These are phyloP conservation scores for Fusarium multiceps DNA, from an alignment of 2,329 filamentous ascomycete species.

Conservation along the genomic window DNA sequence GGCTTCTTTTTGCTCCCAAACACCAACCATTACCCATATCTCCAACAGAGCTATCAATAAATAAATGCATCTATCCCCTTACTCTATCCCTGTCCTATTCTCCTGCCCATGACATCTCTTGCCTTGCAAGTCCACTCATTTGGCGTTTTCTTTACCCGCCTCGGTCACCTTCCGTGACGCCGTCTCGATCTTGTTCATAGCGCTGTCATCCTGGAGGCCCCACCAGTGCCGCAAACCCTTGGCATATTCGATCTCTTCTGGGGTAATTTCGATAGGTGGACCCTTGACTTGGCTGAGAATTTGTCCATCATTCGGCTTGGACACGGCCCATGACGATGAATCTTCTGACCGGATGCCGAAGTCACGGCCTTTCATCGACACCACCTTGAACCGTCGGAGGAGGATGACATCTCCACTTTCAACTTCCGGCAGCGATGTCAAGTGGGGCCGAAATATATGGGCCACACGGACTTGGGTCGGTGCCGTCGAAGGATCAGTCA, in stretches of 20 bases:
- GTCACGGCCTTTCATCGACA: conserved; percentile 64
- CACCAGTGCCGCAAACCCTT: conserved; percentile 62
- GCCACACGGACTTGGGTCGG: conserved; percentile 64
- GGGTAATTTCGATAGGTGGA: conserved; percentile 67
- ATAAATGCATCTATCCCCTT: conserved; percentile 9
- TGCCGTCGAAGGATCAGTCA: conserved; percentile 67
- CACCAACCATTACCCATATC: conserved; percentile 5
- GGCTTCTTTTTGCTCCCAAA: conserved; percentile 14
- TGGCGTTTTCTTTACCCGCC: conserved; percentile 44
- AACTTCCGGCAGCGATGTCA: conserved; percentile 65
- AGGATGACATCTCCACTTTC: conserved; percentile 68
- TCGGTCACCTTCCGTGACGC: conserved; percentile 54
- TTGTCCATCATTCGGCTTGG: conserved; percentile 57
- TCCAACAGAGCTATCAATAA: conserved; percentile 15
- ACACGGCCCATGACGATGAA: conserved; percentile 71
- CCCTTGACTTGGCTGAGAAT: conserved; percentile 66
- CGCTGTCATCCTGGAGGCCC: conserved; percentile 58
- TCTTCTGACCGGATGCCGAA: conserved; percentile 68
- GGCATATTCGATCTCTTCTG: conserved; percentile 62
- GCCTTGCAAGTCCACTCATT: conserved; percentile 31
- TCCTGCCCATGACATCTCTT: conserved; percentile 8
- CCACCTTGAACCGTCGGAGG: conserved; percentile 66
- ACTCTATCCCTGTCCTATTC: conserved; percentile 23
- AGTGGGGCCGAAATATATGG: conserved; percentile 69
- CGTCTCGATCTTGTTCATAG: conserved; percentile 60